Conservation (phyloP, 208 protist genomes). For the Leishmania aethiopica region DNA sequence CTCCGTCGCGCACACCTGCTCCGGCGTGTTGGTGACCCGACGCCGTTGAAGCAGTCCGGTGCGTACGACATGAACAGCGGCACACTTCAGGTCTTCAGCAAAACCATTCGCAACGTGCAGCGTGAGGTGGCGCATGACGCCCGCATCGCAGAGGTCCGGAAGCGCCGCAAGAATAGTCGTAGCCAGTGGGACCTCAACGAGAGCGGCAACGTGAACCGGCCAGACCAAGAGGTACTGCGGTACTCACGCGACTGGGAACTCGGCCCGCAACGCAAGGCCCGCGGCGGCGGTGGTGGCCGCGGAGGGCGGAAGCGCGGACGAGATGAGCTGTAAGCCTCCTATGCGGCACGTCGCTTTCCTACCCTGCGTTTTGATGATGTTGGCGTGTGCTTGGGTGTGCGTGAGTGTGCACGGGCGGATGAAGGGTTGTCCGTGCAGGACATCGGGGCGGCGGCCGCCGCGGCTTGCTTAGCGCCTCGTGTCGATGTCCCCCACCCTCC, state of each 20-base stretch:
- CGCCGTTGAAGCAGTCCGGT: slow-evolving; percentile 83
- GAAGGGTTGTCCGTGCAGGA: background rate
- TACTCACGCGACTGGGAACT: slow-evolving; percentile 81
- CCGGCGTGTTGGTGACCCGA: slow-evolving; percentile 79
- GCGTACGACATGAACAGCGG: slow-evolving; percentile 67
- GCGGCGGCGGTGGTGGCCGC: slow-evolving; percentile 12
- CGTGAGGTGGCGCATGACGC: slow-evolving; percentile 75
- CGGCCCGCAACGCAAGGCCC: slow-evolving; percentile 35
- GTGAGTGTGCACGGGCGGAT: background rate
- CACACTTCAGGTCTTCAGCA: slow-evolving; percentile 80
- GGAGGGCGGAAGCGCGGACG: slow-evolving; percentile 24
- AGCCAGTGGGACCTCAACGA: slow-evolving; percentile 66
- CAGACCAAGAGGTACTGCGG: slow-evolving; percentile 50
- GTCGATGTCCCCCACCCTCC: background rate
- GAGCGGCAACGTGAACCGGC: slow-evolving; percentile 70
- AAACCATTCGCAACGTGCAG: slow-evolving; percentile 82
- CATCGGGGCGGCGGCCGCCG: background rate
- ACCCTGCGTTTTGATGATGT: background rate
- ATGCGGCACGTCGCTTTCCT: background rate
- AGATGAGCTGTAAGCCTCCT: background rate
- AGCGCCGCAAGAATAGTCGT: slow-evolving; percentile 50
- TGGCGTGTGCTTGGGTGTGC: background rate
- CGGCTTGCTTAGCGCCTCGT: background rate
- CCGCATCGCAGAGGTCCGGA: slow-evolving; percentile 53
- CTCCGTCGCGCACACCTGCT: slow-evolving; percentile 77